phyloP scores from a whole-genome alignment of 2,329 filamentous ascomycete species.

The Talaromyces rugulosus region DNA sequence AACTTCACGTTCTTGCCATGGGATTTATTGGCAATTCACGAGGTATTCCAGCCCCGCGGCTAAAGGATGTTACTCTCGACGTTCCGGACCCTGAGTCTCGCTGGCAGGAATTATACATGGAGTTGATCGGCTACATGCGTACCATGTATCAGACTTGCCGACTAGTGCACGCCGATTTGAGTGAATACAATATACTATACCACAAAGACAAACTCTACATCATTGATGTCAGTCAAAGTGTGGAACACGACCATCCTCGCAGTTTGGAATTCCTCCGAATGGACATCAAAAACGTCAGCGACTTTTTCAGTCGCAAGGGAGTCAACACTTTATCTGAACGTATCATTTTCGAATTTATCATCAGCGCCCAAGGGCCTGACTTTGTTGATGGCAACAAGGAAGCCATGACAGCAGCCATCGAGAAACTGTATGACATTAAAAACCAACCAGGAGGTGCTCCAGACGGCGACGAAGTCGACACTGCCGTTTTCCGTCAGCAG shows the following conservation, averaged over 20 bases:
- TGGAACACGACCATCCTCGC: conserved; percentile 92
- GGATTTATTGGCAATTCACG: conserved; percentile 82
- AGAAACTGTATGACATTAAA: conserved; percentile 61
- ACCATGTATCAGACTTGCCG: conserved; percentile 87
- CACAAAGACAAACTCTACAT: conserved; percentile 78
- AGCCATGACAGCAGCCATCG: conserved; percentile 58
- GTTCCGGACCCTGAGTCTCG: conserved; percentile 64
- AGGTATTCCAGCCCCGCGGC: conserved; percentile 80
- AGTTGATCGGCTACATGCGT: conserved; percentile 84
- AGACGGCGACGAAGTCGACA: conserved; percentile 65
- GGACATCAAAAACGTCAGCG: conserved; percentile 95
- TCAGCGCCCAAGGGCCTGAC: conserved; percentile 50
- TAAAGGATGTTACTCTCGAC: conserved; percentile 77
- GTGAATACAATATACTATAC: conserved; percentile 97
- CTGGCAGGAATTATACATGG: conserved; percentile 75
- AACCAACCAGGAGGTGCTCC: conserved; percentile 49
- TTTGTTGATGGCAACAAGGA: conserved; percentile 39
- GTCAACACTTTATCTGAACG: conserved; percentile 78
- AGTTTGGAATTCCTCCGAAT: conserved; percentile 92
- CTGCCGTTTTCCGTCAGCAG: conserved; percentile 90
- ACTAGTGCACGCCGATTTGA: conserved; percentile 92
- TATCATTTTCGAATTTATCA: conserved; percentile 80
- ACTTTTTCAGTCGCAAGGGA: conserved; percentile 84
- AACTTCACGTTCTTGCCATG: conserved; percentile 95
- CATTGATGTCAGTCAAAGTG: conserved; percentile 96